These are phyloP conservation scores for Penicillium frequentans DNA, from an alignment of 2,329 filamentous ascomycete genomes.

Conservation along the genomic window DNA sequence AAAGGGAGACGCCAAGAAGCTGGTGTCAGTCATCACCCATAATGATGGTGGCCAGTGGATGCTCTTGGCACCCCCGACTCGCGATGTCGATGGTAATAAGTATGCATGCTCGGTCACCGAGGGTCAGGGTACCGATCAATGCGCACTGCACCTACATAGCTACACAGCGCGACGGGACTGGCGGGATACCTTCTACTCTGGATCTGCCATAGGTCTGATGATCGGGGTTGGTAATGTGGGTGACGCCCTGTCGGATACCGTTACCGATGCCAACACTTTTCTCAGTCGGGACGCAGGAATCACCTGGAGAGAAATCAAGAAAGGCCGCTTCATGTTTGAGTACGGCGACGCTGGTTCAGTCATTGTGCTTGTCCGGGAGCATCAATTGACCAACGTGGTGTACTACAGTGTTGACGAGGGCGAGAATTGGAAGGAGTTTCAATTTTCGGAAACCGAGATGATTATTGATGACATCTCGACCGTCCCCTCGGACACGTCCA, in stretches of 20 bases:
- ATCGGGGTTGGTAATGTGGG: conserved; percentile 92
- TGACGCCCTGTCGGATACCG: conserved; percentile 57
- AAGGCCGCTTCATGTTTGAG: conserved; percentile 89
- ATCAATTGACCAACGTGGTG: conserved; percentile 64
- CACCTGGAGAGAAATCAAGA: conserved; percentile 80
- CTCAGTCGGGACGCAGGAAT: conserved; percentile 90
- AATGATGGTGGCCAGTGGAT: conserved; percentile 92
- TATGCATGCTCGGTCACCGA: conserved; percentile 66
- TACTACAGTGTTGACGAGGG: conserved; percentile 83
- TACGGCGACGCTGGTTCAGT: conserved; percentile 95
- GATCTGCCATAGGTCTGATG: conserved; percentile 85
- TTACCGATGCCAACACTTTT: conserved; percentile 77
- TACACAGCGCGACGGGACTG: conserved; percentile 88
- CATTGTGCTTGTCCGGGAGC: conserved; percentile 79
- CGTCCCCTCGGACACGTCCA: conserved; percentile 81
- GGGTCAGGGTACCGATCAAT: conserved; percentile 60
- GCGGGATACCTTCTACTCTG: conserved; percentile 82
- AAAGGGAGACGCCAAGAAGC: conserved; percentile 68
- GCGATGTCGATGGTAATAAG: conserved; percentile 68
- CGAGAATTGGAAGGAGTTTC: conserved; percentile 71
- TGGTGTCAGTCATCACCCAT: conserved; percentile 91
- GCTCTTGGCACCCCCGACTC: conserved; percentile 68
- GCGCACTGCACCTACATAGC: conserved; percentile 88
- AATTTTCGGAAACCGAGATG: conserved; percentile 71
- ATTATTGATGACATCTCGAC: conserved; percentile 80